These are phyloP conservation scores for Fusarium setosum DNA, from an alignment of 2,329 filamentous ascomycete genomes.

Conservation along the genomic window DNA sequence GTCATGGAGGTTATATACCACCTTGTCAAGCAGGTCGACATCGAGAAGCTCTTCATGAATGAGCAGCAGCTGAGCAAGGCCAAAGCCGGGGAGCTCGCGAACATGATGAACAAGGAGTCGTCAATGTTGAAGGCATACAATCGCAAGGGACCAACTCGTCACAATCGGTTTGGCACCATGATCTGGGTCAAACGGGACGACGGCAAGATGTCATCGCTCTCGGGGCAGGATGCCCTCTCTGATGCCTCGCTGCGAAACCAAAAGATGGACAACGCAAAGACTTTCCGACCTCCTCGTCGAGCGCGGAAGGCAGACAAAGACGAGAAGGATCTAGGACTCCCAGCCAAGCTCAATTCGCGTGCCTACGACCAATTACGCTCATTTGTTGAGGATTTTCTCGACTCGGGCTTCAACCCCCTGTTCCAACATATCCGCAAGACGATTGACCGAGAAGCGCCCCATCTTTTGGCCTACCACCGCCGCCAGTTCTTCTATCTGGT, in stretches of 20 bases:
- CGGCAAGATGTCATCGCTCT: constrained; percentile 85
- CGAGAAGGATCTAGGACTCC: constrained; percentile 80
- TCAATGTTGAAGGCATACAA: constrained; percentile 84
- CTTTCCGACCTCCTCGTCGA: constrained; percentile 83
- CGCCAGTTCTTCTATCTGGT: constrained; percentile 93
- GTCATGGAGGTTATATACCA: constrained; percentile 94
- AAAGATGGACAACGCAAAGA: constrained; percentile 93
- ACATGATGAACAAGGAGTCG: constrained; percentile 83
- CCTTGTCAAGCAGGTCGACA: constrained; percentile 88
- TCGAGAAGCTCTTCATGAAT: constrained; percentile 86
- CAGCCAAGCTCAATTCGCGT: constrained; percentile 74
- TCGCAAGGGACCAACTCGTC: constrained; percentile 83
- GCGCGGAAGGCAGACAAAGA: constrained; percentile 71
- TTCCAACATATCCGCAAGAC: constrained; percentile 89
- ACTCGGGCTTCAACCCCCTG: constrained; percentile 93
- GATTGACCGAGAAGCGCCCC: constrained; percentile 88
- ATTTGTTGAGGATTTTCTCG: constrained; percentile 94
- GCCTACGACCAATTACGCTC: constrained; percentile 81
- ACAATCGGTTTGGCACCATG: constrained; percentile 97
- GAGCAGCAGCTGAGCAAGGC: constrained; percentile 76
- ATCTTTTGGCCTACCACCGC: constrained; percentile 80
- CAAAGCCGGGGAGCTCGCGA: constrained; percentile 78
- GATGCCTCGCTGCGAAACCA: constrained; percentile 78
- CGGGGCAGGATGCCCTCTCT: constrained; percentile 86
- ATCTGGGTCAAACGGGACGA: constrained; percentile 93